A percentile compares a stretch with the other conserved stretches of the same genome.
phyloP scores from a whole-genome alignment of 495 filamentous ascomycete genomes.

The Saxophila tyrrhenica region DNA sequence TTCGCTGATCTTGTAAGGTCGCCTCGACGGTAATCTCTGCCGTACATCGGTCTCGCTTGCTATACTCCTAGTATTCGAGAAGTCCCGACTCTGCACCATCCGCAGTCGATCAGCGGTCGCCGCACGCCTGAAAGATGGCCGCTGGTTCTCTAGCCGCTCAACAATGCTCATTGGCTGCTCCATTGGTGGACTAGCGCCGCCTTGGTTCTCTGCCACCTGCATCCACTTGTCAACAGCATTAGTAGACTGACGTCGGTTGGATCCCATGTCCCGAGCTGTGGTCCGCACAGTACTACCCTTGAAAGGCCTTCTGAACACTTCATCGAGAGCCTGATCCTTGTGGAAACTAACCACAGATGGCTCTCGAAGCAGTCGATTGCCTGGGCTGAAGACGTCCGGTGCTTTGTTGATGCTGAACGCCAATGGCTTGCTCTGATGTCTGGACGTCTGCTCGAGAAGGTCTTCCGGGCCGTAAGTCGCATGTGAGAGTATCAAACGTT shows the following conservation, averaged over 20 bases:
- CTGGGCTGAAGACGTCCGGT: slow-evolving; percentile 53
- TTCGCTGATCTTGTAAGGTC: slow-evolving; percentile 23
- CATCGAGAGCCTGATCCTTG: slow-evolving; percentile 83
- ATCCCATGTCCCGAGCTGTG: slow-evolving; percentile 34
- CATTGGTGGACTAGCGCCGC: slow-evolving; percentile 49
- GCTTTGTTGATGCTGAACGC: slow-evolving; percentile 32
- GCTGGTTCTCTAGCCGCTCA: slow-evolving; percentile 43
- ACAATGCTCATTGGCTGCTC: slow-evolving; percentile 49
- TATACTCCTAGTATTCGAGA: slow-evolving; percentile 41
- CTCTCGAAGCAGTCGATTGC: slow-evolving; percentile 51
- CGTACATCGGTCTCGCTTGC: slow-evolving; percentile 50
- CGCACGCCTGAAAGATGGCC: slow-evolving; percentile 10
- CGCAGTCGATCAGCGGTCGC: slow-evolving; percentile 11
- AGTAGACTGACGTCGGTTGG: slow-evolving; percentile 52
- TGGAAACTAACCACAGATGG: slow-evolving; percentile 74
- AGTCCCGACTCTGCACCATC: slow-evolving; percentile 32
- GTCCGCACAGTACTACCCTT: slow-evolving; percentile 33
- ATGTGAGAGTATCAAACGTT: slow-evolving; percentile 58
- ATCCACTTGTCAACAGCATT: slow-evolving; percentile 80
- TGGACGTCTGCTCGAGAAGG: slow-evolving; percentile 37
- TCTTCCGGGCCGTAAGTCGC: slow-evolving; percentile 67
- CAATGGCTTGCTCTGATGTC: slow-evolving; percentile 28
- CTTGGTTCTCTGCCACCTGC: slow-evolving; percentile 56
- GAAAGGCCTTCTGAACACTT: slow-evolving; percentile 67
- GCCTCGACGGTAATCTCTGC: slow-evolving; percentile 8